phyloP scores from a whole-genome alignment of 805 yeast species.

The Brettanomyces naardenensis region DNA sequence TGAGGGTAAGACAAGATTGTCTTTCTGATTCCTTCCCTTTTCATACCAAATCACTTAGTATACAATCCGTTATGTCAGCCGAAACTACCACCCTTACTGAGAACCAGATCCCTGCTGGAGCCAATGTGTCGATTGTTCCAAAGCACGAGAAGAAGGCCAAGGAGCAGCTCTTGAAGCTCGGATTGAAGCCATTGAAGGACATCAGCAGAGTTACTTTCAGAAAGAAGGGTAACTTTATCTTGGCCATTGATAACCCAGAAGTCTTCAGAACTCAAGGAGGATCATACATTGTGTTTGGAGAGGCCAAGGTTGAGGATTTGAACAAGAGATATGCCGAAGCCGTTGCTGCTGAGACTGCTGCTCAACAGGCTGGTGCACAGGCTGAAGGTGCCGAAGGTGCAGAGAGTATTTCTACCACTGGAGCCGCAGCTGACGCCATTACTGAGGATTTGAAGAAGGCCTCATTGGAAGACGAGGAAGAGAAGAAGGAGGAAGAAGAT shows the following conservation, averaged over 20 bases:
- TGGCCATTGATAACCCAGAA: conserved; percentile 90
- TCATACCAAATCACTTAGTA: too few relatives aligned
- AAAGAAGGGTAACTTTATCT: conserved; percentile 84
- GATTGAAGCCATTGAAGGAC: conserved; percentile 85
- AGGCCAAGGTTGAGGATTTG: conserved; percentile 93
- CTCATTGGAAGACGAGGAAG: conserved; percentile 34
- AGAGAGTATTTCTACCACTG: conserved; percentile 34
- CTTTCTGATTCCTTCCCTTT: too few relatives aligned
- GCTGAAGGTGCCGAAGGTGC: not conserved
- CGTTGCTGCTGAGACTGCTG: conserved; percentile 68
- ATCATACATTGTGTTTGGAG: conserved; percentile 95
- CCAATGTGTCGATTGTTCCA: conserved; percentile 72
- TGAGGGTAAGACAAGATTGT: too few relatives aligned
- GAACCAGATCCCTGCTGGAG: conserved; percentile 65
- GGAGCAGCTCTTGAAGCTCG: conserved; percentile 78
- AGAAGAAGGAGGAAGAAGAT: conserved; percentile 32
- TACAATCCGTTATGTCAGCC: too few relatives aligned
- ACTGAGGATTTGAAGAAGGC: conserved; percentile 76
- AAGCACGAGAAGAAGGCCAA: conserved; percentile 96
- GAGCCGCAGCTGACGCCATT: conserved; percentile 47
- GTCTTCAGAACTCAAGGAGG: conserved; percentile 92
- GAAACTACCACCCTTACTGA: not conserved
- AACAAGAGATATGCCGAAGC: conserved; percentile 80
- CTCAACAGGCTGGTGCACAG: conserved; percentile 37
- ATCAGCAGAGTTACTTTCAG: conserved; percentile 93